These are phyloP conservation scores for Neoarthrinium moseri DNA, from an alignment of 2,329 filamentous ascomycete species.

Conservation along the genomic window DNA sequence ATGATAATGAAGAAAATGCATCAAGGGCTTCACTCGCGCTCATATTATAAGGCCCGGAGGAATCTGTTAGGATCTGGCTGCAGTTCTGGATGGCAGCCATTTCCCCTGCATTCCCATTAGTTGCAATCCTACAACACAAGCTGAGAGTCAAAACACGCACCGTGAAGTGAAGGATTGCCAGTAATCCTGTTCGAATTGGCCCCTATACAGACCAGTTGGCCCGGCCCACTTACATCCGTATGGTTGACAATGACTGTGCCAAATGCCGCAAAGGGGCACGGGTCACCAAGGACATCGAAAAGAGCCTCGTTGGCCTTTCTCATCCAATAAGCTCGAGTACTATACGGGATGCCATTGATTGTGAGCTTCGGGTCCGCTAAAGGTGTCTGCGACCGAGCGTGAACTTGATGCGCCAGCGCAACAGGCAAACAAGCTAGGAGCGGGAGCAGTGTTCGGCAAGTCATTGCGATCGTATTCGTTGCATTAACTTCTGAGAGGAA, in stretches of 20 bases:
- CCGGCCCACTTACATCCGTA: slow-evolving; percentile 35
- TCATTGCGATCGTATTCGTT: too few species aligned
- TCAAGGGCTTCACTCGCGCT: slow-evolving; percentile 35
- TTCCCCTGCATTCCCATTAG: slow-evolving; percentile 36
- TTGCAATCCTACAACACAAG: background rate
- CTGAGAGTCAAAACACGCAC: slow-evolving; percentile 22
- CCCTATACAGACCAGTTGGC: slow-evolving; percentile 48
- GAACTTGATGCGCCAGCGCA: slow-evolving; percentile 4
- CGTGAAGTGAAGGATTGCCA: slow-evolving; percentile 54
- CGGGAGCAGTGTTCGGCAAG: background rate
- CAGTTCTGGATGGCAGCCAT: slow-evolving; percentile 56
- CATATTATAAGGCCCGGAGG: slow-evolving; percentile 42
- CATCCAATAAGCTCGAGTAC: slow-evolving; percentile 51
- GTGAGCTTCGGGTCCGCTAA: slow-evolving; percentile 1
- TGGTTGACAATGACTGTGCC: slow-evolving; percentile 56
- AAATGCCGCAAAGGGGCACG: slow-evolving; percentile 54
- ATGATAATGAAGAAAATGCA: slow-evolving; percentile 44
- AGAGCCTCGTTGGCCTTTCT: slow-evolving; percentile 42
- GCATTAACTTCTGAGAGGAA: too few species aligned
- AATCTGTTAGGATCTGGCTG: slow-evolving; percentile 44
- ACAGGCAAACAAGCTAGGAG: background rate
- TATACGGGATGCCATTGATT: slow-evolving; percentile 23
- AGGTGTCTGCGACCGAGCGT: slow-evolving; percentile 9
- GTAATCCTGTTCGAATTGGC: slow-evolving; percentile 41
- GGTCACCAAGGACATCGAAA: slow-evolving; percentile 32